These are phyloP conservation scores for Corchorus olitorius DNA, from an alignment of 345 rosid species.

Conservation along the genomic window DNA sequence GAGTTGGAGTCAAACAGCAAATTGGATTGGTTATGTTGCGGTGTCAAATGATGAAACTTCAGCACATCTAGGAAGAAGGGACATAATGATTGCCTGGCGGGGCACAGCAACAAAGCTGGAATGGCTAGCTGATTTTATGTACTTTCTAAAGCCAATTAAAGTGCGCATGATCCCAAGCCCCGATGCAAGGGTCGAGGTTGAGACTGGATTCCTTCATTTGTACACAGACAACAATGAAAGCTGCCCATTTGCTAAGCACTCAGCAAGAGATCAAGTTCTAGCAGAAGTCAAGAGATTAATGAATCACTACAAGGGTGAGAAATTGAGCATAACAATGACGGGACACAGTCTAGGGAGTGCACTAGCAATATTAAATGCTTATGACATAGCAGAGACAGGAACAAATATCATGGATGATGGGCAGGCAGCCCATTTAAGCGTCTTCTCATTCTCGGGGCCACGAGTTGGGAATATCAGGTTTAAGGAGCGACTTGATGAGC, in stretches of 20 bases:
- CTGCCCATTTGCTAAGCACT: conserved; percentile 18
- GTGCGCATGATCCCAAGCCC: conserved; percentile 19
- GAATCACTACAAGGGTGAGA: conserved; percentile 12
- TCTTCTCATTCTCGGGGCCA: conserved; percentile 33
- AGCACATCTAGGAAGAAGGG: conserved; percentile 24
- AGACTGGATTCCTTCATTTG: conserved; percentile 33
- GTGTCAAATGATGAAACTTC: conserved; percentile 31
- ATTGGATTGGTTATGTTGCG: conserved; percentile 40
- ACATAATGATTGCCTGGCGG: conserved; percentile 21
- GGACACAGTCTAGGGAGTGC: conserved; percentile 36
- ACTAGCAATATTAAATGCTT: conserved; percentile 29
- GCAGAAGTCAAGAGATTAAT: conserved; percentile 19
- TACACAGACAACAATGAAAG: conserved; percentile 23
- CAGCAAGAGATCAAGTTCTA: conserved; percentile 27
- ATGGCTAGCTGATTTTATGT: conserved; percentile 33
- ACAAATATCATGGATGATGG: conserved; percentile 16
- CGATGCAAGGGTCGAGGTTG: conserved; percentile 23
- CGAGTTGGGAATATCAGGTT: conserved; percentile 29
- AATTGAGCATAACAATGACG: conserved; percentile 35
- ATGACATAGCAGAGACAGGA: conserved; percentile 31
- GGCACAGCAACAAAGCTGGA: conserved; percentile 33
- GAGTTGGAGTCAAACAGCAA: conserved; percentile 27
- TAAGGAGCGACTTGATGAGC: conserved; percentile 27
- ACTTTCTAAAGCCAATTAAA: conserved; percentile 20
- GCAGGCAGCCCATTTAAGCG: conserved; percentile 15